These are phyloP conservation scores for Syncephalis plumigaleata DNA, from an alignment of 371 early-diverging fungal species.

Conservation along the genomic window DNA sequence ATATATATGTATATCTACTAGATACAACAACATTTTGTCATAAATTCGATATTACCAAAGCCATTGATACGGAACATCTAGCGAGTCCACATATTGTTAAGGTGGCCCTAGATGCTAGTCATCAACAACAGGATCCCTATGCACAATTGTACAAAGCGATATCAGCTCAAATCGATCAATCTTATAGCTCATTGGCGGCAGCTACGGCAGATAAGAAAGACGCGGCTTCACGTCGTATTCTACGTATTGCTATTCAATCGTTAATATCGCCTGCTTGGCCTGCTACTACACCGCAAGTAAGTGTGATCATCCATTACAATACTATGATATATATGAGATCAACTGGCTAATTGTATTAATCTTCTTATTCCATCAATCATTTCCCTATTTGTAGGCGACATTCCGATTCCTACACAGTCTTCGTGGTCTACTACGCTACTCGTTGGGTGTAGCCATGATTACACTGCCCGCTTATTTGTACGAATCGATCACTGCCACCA, in stretches of 20 bases:
- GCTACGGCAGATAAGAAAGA: neutral
- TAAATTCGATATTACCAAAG: neutral
- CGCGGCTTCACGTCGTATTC: neutral
- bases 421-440: constrained; percentile 54
- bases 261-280: too few species aligned
- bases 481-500: constrained; percentile 13
- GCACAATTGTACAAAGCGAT: neutral
- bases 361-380: neutral
- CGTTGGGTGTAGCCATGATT: constrained; percentile 57
- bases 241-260: too few species aligned
- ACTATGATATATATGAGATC: too few species aligned
- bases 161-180: neutral
- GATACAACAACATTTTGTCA: neutral
- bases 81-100: too few species aligned
- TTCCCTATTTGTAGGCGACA: constrained; percentile 19
- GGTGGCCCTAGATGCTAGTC: neutral
- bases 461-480: constrained; percentile 73
- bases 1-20: too few species aligned
- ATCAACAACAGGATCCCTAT: neutral
- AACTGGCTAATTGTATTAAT: too few species aligned
- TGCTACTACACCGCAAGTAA: too few species aligned
- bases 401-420: constrained; percentile 58
- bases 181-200: neutral
- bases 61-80: neutral
- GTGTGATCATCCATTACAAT: too few species aligned